Conservation (phyloP, 2,329 filamentous ascomycete genomes). For the Helotiales sp. region DNA sequence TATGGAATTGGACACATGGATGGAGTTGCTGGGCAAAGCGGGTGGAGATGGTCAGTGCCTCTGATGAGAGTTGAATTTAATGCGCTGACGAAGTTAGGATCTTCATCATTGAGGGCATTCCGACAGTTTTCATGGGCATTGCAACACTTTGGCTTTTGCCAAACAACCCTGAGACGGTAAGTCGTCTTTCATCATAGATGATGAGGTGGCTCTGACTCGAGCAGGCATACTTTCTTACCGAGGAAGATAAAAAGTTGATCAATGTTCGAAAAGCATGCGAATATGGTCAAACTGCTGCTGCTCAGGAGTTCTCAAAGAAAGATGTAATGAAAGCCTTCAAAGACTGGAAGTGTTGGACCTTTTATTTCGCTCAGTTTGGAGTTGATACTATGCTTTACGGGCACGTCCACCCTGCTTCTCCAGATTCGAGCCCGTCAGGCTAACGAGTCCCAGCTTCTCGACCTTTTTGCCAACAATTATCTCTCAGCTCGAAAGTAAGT, state of each 20-base stretch:
- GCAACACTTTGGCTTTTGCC: conserved; percentile 61
- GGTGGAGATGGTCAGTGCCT: conserved; percentile 63
- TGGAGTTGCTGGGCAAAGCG: conserved; percentile 58
- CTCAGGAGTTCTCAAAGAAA: conserved; percentile 59
- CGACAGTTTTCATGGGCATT: conserved; percentile 59
- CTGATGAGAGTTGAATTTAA: too few relatives aligned
- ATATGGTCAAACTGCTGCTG: conserved; percentile 53
- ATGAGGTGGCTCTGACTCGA: background rate
- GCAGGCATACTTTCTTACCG: conserved; percentile 52
- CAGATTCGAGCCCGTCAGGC: background rate
- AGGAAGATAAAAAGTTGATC: conserved; percentile 51
- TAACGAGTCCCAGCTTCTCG: conserved; percentile 51
- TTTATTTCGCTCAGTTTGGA: conserved; percentile 64
- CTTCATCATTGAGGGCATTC: conserved; percentile 62
- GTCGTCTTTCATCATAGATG: background rate
- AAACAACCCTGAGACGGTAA: conserved; percentile 62
- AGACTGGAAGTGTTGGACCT: conserved; percentile 70
- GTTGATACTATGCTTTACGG: conserved; percentile 69
- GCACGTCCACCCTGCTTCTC: background rate
- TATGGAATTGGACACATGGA: conserved; percentile 69
- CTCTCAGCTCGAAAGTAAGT: conserved; percentile 55
- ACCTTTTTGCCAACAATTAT: conserved; percentile 75
- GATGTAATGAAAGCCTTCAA: conserved; percentile 60
- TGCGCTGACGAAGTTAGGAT: background rate
- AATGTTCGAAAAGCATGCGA: conserved; percentile 48